Percentiles rank a stretch among this genome's conserved stretches.
phyloP scores from a whole-genome alignment of 768 basidiomycete species.

The Collybia sordida region DNA sequence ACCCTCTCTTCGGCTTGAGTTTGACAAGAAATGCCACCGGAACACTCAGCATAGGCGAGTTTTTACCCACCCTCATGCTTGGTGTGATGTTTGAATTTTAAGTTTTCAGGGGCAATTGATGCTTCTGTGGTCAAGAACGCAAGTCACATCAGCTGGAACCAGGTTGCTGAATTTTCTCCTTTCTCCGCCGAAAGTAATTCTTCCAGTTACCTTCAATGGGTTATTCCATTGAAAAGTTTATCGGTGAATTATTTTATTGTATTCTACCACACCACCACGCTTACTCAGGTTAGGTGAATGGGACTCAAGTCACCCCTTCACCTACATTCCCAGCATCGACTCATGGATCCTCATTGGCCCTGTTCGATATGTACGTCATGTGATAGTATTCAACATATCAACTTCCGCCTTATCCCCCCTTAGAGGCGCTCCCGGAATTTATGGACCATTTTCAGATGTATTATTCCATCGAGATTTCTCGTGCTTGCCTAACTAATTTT shows the following conservation, averaged over 20 bases:
- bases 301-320: slow-evolving; percentile 45
- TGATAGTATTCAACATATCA: neutral
- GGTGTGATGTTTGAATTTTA: neutral
- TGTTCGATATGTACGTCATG: slow-evolving; percentile 69
- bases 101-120: slow-evolving; percentile 67
- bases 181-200: slow-evolving; percentile 52
- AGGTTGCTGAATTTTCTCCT: slow-evolving; percentile 73
- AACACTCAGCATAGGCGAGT: slow-evolving; percentile 61
- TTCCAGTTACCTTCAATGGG: slow-evolving; percentile 79
- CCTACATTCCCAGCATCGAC: slow-evolving; percentile 65
- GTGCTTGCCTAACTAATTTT: slow-evolving; percentile 5
- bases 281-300: slow-evolving; percentile 49
- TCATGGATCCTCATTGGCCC: slow-evolving; percentile 57
- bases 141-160: slow-evolving; percentile 68
- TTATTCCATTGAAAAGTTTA: slow-evolving; percentile 56
- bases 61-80: neutral
- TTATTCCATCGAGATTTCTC: slow-evolving; percentile 13
- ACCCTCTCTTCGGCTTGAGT: slow-evolving; percentile 76
- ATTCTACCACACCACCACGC: neutral
- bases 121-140: slow-evolving; percentile 61
- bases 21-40: slow-evolving; percentile 61
- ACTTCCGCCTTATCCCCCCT: slow-evolving; percentile 1
- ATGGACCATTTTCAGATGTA: slow-evolving; percentile 79
- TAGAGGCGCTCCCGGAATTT: slow-evolving; percentile 72
- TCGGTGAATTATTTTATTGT: slow-evolving; percentile 36